Evolutionary conservation across 2,329 filamentous ascomycete genomes (phyloP), one percentile per base, ranked within the genome.

Genomic region (Nothophoma quercina): DNA sequence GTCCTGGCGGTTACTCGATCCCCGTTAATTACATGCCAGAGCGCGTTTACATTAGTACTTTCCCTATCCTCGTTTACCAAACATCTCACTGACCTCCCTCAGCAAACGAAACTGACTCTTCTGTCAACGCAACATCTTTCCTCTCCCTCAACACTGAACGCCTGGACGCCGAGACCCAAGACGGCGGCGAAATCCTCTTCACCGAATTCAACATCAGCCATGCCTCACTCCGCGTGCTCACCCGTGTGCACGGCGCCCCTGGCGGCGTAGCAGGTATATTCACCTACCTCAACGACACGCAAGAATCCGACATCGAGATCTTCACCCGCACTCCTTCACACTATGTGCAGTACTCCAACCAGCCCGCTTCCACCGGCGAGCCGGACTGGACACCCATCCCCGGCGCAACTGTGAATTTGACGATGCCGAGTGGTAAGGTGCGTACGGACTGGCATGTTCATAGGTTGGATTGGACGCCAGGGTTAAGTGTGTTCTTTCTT

Each of bases 261-360:
- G 57, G 57, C 15, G 54, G 50, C 10, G 23, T 59, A 2, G 57
- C 57, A 13, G 54, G 54, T 4, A 52, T 58, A 38, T 58, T 58
- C 32, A 59, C 54, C 3, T 59, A 59, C 40, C 35, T 51, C 4
- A 51, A 59, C 15, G 54, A 59, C 35, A 59, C 50, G 0, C 6
- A 9, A 5, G 57, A 59, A 41, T 59, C 57, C 0, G 57, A 59
- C 9, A 55, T 59, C 23, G 57, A 58, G 43, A 51, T 59, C 4
- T 47, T 55, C 7, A 59, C 57, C 0, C 50, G 54, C 13, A 18
- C 10, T 5, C 21, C 34, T 13, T 12, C 12, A 12, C 29, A 45
- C 7, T 21, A 39, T 28, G 26, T 58, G 2, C 54, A 55, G 12
- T 57, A 38, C 25, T 55, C 57, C 2, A 59, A 59, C 9, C 57